Evolutionary conservation across 768 basidiomycete species (phyloP), one percentile per base, ranked within the genome.

Genomic region (Russula brevipes): DNA sequence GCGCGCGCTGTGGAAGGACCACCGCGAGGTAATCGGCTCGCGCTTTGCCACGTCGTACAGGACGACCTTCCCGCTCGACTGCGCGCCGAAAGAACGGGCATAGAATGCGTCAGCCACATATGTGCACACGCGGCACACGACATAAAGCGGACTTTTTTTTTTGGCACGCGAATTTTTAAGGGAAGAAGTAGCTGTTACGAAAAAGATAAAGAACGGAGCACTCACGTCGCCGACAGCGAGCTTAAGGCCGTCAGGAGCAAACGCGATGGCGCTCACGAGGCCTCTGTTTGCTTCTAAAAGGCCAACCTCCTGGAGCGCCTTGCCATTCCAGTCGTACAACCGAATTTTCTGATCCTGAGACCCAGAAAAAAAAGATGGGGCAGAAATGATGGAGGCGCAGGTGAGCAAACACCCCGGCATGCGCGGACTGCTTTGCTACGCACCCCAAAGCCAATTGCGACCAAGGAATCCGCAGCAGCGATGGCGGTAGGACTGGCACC

Each of bases 161-260:
- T 31, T 0, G 8, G 51, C 4, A 19, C 8, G 33, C 35, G 30
- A 9, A 10, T 9, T 3, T 9, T 3, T 24, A 24, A 9, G 41
- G n/a, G 6, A 4, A 56, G 33, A 33, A 16, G 4, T 5, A n/a
- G 24, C 24, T 24, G 24, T 24, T 24, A 24, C 24, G 24, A 19
- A 45, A 16, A 56, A 41, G 30, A 30, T 16, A 10, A 33, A 16
- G 7, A 24, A 6, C 46, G 14, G 16, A 49, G 6, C 16, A 81
- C 90, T 74, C 69, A 95, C 94, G 75, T 98, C 94, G 52, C 95
- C 96, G 6, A 87, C 81, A 57, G 89, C 92, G 11, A 98, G 78
- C 42, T 85, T 75, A 24, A 75, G 77, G 0, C 89, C 90, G 72
- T 96, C 86, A 0, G 86, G 83, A 0, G 91, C 90, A 75, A 97